phyloP scores from a whole-genome alignment of 2,329 filamentous ascomycete genomes.

The Fonsecaea monophora region DNA sequence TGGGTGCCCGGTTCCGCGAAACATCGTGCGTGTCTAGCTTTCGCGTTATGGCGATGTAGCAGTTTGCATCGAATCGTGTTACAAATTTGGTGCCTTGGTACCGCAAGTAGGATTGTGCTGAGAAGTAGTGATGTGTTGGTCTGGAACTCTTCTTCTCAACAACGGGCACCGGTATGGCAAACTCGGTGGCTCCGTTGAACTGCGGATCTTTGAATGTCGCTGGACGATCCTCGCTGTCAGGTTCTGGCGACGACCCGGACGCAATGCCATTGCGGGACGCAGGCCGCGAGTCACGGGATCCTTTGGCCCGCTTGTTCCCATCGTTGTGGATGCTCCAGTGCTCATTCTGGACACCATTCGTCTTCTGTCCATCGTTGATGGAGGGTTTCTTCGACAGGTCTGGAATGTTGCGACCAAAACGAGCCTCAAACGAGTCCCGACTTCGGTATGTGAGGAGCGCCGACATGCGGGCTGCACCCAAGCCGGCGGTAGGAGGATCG shows the following conservation, averaged over 20 bases:
- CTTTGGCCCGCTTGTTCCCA: conserved; percentile 70
- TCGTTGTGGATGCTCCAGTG: conserved; percentile 86
- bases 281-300: conserved; percentile 52
- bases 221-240: conserved; percentile 38
- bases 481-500: conserved; percentile 83
- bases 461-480: conserved; percentile 95
- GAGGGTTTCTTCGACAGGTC: conserved; percentile 83
- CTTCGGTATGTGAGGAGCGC: conserved; percentile 94
- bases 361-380: conserved; percentile 56
- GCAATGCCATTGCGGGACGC: conserved; percentile 42
- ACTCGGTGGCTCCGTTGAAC: conserved; percentile 69
- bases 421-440: conserved; percentile 93
- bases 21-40: conserved; percentile 98
- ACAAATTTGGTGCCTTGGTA: conserved; percentile 98
- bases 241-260: conserved; percentile 23
- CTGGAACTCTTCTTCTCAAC: conserved; percentile 39
- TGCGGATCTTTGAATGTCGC: conserved; percentile 67
- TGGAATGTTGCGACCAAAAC: conserved; percentile 91
- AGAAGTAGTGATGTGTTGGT: conserved; percentile 81
- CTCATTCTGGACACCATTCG: conserved; percentile 71
- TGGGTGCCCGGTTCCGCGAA: conserved; percentile 71
- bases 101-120: conserved; percentile 93
- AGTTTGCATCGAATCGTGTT: conserved; percentile 95
- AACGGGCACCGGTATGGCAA: conserved; percentile 53
- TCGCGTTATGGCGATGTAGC: conserved; percentile 97